Conservation (phyloP, 495 filamentous ascomycete genomes). For the Neurospora pannonica region DNA sequence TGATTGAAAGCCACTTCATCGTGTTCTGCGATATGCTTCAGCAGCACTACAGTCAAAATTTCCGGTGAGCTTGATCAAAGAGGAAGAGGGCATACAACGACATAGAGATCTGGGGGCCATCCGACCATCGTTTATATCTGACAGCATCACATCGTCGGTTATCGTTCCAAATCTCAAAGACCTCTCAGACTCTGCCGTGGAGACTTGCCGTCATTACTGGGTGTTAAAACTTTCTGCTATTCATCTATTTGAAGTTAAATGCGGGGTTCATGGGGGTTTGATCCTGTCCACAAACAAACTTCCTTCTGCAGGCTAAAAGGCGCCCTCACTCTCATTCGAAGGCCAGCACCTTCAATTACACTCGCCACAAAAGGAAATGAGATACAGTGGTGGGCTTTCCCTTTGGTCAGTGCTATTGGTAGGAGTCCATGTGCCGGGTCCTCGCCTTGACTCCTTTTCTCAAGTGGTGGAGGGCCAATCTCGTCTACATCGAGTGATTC, state of each 20-base stretch:
- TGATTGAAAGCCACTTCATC: slow-evolving; percentile 38
- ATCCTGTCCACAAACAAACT: neutral
- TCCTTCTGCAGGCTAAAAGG: neutral
- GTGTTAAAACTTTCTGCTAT: neutral
- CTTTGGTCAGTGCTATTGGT: neutral
- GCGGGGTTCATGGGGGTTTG: neutral
- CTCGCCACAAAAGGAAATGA: neutral
- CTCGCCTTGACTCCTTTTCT: neutral
- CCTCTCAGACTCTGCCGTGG: neutral
- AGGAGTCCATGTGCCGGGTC: neutral
- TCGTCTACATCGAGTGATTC: neutral
- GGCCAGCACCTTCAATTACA: neutral
- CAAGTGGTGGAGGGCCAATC: neutral
- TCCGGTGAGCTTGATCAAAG: neutral
- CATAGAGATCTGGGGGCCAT: neutral
- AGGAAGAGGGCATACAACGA: neutral
- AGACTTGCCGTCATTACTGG: neutral
- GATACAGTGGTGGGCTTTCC: neutral
- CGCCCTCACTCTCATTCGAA: neutral
- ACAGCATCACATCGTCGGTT: neutral
- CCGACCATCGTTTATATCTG: neutral
- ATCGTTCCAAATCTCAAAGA: neutral
- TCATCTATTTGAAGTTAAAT: neutral
- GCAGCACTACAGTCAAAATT: neutral
- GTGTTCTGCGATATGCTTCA: neutral